These are phyloP conservation scores for Limnomonas spitsbergensis DNA, from an alignment of 139 green algal species.

Conservation along the genomic window DNA sequence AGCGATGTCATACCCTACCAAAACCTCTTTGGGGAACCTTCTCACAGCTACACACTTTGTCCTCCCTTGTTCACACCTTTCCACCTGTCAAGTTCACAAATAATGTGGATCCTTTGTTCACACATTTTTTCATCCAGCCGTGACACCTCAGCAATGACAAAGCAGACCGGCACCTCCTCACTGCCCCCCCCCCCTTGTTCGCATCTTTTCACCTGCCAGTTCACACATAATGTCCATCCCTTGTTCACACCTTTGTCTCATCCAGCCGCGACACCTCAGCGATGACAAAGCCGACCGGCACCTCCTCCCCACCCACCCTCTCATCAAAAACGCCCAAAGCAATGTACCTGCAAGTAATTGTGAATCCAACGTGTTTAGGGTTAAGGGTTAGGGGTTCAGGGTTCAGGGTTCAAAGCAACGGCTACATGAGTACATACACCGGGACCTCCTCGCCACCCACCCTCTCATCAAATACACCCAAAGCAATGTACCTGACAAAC, in stretches of 20 bases:
- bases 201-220: no score
- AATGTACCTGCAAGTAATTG: conserved; percentile 26
- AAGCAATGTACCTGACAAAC: conserved; percentile 25
- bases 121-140: conserved; percentile 14
- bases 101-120: no score
- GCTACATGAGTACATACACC: conserved; percentile 33
- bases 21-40: no score
- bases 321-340: conserved; percentile 29
- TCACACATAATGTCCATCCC: no score
- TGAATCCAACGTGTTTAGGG: not conserved
- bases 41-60: no score
- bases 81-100: no score
- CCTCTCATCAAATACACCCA: conserved; percentile 27
- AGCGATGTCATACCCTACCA: not conserved
- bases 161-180: conserved; percentile 26
- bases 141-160: conserved; percentile 30
- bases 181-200: no score
- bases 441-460: conserved; percentile 19
- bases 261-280: conserved; percentile 23
- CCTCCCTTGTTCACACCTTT: no score
- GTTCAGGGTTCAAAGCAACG: not conserved
- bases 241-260: conserved; percentile 1
- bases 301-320: conserved; percentile 3
- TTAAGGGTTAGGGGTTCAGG: no score
- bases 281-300: conserved; percentile 34